Conservation (phyloP, 352 stramenopile species). For the Globisporangium polare region DNA sequence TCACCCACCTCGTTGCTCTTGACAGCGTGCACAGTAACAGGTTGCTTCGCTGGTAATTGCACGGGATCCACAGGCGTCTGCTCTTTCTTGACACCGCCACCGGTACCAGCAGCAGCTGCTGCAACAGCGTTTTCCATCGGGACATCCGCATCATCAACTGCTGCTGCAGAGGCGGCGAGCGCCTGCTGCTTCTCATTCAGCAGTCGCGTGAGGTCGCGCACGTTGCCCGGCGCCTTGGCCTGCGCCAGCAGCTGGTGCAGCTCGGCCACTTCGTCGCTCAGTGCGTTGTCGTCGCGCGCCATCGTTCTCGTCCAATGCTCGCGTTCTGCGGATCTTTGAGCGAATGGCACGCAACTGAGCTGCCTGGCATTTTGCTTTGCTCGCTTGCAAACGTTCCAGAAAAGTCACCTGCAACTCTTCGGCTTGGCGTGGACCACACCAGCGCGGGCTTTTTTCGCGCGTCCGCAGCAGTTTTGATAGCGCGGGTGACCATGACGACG, state of each 20-base stretch:
- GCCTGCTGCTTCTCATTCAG: conserved; percentile 54
- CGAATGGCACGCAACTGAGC: background rate
- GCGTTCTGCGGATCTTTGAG: background rate
- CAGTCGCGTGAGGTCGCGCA: conserved; percentile 57
- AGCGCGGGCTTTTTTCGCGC: conserved; percentile 7
- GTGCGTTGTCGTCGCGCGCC: conserved; percentile 21
- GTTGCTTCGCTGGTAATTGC: conserved; percentile 25
- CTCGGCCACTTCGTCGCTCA: conserved; percentile 59
- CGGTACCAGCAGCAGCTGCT: too few species aligned
- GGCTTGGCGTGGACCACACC: conserved; percentile 4
- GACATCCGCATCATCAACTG: background rate
- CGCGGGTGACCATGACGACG: background rate
- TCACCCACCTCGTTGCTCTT: conserved; percentile 26
- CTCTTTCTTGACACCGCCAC: conserved; percentile 22
- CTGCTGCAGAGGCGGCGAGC: conserved; percentile 15
- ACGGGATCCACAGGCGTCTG: conserved; percentile 11
- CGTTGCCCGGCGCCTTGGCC: conserved; percentile 51
- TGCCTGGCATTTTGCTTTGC: background rate
- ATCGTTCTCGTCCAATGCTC: conserved; percentile 8
- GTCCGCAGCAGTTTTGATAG: conserved; percentile 3
- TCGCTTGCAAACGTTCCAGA: background rate
- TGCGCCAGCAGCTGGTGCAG: conserved; percentile 58
- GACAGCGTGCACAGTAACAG: conserved; percentile 18
- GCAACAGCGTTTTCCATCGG: conserved; percentile 5
- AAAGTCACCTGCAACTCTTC: conserved; percentile 1